A percentile compares a stretch with the other conserved stretches of the same genome.
These are phyloP conservation scores for Backusella psychrophila DNA, from an alignment of 192 early-diverging fungal genomes.

Conservation along the genomic window DNA sequence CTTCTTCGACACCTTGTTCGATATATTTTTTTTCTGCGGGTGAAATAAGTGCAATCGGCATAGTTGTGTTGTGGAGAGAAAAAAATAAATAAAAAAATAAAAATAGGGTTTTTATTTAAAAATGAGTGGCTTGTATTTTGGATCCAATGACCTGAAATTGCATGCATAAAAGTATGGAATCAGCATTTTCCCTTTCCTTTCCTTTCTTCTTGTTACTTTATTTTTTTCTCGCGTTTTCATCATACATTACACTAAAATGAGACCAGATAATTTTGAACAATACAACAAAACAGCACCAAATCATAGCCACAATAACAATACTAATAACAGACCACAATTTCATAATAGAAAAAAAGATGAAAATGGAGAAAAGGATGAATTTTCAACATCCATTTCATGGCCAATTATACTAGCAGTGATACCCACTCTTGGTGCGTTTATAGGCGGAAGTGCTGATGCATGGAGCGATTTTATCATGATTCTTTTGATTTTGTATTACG, in stretches of 20 bases:
- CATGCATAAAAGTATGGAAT: background rate
- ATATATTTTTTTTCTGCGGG: slow-evolving; percentile 86
- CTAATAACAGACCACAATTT: background rate
- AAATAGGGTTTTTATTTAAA: background rate
- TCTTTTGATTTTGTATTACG: slow-evolving; percentile 53
- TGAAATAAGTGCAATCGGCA: slow-evolving; percentile 52
- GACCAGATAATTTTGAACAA: slow-evolving; percentile 4
- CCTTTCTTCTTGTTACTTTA: background rate
- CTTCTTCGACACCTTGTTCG: slow-evolving; percentile 69
- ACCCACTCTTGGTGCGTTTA: slow-evolving; percentile 53
- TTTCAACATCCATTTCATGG: slow-evolving; percentile 39
- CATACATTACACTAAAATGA: background rate
- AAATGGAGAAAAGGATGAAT: background rate
- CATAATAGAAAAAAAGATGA: slow-evolving; percentile 1
- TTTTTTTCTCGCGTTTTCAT: background rate
- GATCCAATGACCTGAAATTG: background rate
- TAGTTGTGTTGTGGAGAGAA: background rate
- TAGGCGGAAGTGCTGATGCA: slow-evolving; percentile 57
- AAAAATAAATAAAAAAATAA: background rate
- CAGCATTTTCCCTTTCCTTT: background rate
- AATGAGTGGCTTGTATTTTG: background rate
- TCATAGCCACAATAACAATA: background rate
- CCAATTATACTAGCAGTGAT: slow-evolving; percentile 58
- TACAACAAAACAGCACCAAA: background rate
- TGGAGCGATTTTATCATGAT: slow-evolving; percentile 61